Base-by-base conservation (phyloP, 768 basidiomycete genomes). In the Lentinula raphanica region DNA sequence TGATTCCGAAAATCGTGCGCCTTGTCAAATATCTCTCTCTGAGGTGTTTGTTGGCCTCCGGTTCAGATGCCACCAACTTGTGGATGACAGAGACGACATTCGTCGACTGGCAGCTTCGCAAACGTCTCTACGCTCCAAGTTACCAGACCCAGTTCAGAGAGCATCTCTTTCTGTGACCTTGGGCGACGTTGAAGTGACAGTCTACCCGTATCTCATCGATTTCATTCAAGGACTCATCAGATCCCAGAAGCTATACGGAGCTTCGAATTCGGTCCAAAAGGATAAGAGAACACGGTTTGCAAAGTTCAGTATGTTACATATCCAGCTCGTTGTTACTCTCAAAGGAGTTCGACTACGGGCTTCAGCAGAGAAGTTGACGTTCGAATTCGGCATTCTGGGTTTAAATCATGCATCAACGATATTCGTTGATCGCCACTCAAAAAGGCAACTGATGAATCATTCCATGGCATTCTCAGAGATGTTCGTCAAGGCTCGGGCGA, bases 291-390 rank as follows among this genome's bases (percentile, higher is more conserved):
- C 54, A 11, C 54, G 54, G 3, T 46, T 56, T 9, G 17, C 29
- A 1, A 27, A 29, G 23, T 56, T 46, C 32, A 56, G 32, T 56
- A 23, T 56, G 11, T 17, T 45, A 28, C 54, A 48, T 56, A 21
- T 71, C 6, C 77, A 84, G 51, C 42, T 80, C 12, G 68, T 77
- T 5, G 65, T 80, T 5, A 70, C 71, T 35, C 62, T 86, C 49
- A 73, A 70, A 6, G 73, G 67, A 7, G 61, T 87, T 42, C 76
- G 75, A 27, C 64, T 88, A n/a, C 80, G 79, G 56, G 87, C 87
- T 7, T 84, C 81, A 5, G 87, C 88, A 6, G 86, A 87, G 65
- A 90, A 85, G 64, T 74, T 92, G 28, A 73, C 82, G 17, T 79
- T 89, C 56, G 88, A 87, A 54, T 76, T 86, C 56, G 79, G 79